These are phyloP conservation scores for Gossypium mustelinum DNA, from an alignment of 345 rosid species.

Conservation along the genomic window DNA sequence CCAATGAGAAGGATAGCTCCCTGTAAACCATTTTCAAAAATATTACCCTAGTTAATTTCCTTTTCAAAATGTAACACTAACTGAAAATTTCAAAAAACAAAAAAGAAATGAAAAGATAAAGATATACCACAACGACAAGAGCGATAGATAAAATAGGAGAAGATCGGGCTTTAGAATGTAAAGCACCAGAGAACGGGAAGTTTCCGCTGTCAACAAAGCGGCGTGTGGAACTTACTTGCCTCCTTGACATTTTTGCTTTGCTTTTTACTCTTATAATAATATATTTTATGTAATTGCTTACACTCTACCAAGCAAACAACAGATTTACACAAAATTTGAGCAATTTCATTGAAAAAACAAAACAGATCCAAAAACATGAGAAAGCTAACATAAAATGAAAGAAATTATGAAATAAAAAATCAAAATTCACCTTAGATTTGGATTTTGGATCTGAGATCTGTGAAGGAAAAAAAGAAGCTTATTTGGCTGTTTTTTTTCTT, in stretches of 20 bases:
- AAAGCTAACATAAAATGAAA: background rate
- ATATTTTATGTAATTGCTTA: background rate
- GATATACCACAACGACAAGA: conserved; percentile 60
- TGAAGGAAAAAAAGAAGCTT: background rate
- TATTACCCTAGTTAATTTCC: background rate
- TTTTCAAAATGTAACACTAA: too few relatives aligned
- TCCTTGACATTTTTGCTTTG: conserved; percentile 59
- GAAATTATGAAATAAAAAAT: background rate
- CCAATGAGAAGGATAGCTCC: conserved; percentile 78
- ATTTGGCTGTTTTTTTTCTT: background rate
- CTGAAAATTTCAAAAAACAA: background rate
- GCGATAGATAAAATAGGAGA: conserved; percentile 68
- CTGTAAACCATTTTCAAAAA: conserved; percentile 30
- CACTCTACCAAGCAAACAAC: background rate
- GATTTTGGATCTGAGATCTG: conserved; percentile 15
- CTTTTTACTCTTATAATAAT: background rate
- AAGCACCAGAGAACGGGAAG: conserved; percentile 68
- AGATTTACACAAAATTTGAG: background rate
- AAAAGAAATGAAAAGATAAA: background rate
- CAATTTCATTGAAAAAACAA: background rate
- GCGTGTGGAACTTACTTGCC: conserved; percentile 76
- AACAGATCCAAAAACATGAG: background rate
- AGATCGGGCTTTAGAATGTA: conserved; percentile 78
- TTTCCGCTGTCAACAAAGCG: conserved; percentile 74
- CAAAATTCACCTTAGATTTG: background rate